These are phyloP conservation scores for Tylopilus sp. DNA, from an alignment of 1,284 basidiomycete genomes.

Conservation along the genomic window DNA sequence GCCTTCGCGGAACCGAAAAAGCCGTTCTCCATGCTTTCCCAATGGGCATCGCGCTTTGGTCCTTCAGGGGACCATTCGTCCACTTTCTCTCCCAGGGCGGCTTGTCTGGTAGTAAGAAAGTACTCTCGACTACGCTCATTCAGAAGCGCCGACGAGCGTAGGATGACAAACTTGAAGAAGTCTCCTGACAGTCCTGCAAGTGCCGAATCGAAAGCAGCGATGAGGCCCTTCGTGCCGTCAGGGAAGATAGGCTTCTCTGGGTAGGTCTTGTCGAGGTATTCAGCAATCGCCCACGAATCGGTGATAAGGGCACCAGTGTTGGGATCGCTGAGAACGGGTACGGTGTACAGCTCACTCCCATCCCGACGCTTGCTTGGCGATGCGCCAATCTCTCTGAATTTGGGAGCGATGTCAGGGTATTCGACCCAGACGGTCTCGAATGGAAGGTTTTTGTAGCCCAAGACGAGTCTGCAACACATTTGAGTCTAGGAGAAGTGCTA, in stretches of 20 bases:
- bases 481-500: too few relatives aligned
- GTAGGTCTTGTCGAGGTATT: constrained; percentile 46
- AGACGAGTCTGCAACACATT: constrained; percentile 17
- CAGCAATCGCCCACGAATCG: constrained; percentile 39
- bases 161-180: constrained; percentile 4
- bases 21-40: constrained; percentile 15
- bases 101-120: constrained; percentile 10
- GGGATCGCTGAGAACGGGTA: constrained; percentile 35
- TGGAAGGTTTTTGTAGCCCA: constrained; percentile 33
- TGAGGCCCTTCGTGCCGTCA: constrained; percentile 29
- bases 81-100: neutral
- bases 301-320: constrained; percentile 33
- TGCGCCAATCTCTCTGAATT: constrained; percentile 29
- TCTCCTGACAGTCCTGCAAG: neutral
- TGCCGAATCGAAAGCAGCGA: constrained; percentile 29
- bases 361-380: constrained; percentile 14
- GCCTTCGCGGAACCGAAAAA: constrained; percentile 9
- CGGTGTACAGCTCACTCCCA: constrained; percentile 25
- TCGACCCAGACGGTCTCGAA: constrained; percentile 32
- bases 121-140: constrained; percentile 21
- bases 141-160: constrained; percentile 20
- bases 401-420: constrained; percentile 28
- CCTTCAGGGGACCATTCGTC: constrained; percentile 28
- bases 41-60: constrained; percentile 23
- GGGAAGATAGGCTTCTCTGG: constrained; percentile 41